Evolutionary conservation across 169 alveolate species (phyloP), one percentile per base, ranked within the genome.

Genomic region (Besnoitia besnoiti): DNA sequence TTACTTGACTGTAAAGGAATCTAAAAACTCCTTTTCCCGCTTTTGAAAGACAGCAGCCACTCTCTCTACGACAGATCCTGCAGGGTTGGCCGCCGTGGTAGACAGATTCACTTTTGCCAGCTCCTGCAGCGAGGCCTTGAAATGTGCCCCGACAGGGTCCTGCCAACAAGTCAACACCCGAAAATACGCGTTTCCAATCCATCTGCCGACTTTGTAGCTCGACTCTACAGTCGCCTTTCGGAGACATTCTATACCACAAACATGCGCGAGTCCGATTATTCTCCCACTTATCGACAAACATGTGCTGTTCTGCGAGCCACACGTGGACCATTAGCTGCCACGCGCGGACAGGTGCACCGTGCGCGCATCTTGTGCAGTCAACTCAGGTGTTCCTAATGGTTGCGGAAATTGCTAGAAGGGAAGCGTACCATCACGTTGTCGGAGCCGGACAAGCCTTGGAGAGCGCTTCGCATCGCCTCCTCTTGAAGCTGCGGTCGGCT

Each of bases 131-230:
- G 95, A 59, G 33, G 91, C 92, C 33, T 40, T 37, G 80, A 88
- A 93, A 77, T 93, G 95, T 1, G 93, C 95, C 55, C 87, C 92
- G 21, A 89, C 95, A 47, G 95, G 95, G 89, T 93, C 95, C 92
- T 89, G 73, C 0, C 90, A 46, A 16, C 27, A 84, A 85, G 8
- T 50, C 42, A 51, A 85, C 50, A 0, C 40, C 10, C 47, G 55
- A 30, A 33, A 73, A 73, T 30, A 21, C 42, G 16, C 46, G 12
- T 33, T 10, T 73, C 14, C 84, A 33, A 24, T n/a, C 33, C 27
- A 1, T 73, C 33, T 39, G 16, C 19, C 84, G 33, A 73, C 84
- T 21, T n/a, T 51, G 67, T 51, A 14, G 24, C 67, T 51, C 67
- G 67, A 51, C n/a, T 51, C n/a, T n/a, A n/a, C n/a, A n/a, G n/a